These are phyloP conservation scores for Fraxinus excelsior DNA, from an alignment of 257 asterid species.

Conservation along the genomic window DNA sequence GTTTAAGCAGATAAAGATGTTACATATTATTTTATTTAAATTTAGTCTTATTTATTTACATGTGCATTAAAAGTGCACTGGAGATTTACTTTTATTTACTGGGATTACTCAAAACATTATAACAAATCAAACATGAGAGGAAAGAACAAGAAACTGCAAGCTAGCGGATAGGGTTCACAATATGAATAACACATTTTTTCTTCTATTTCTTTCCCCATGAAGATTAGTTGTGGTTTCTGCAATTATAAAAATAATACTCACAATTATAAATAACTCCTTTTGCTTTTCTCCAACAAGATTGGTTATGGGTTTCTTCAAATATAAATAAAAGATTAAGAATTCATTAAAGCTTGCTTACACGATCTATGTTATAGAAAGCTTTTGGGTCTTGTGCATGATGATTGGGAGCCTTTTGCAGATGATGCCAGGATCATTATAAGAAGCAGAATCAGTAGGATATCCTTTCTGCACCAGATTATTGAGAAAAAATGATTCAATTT, in stretches of 20 bases:
- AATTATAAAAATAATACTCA: conserved; percentile 18
- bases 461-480: conserved; percentile 73
- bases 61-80: conserved; percentile 11
- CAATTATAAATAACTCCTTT: conserved; percentile 18
- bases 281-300: conserved; percentile 27
- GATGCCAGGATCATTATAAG: conserved; percentile 85
- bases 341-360: conserved; percentile 52
- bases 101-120: background rate
- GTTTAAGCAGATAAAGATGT: background rate
- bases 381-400: conserved; percentile 70
- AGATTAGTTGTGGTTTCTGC: conserved; percentile 22
- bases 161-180: conserved; percentile 15
- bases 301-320: conserved; percentile 26
- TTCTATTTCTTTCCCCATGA: conserved; percentile 10
- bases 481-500: background rate
- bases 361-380: conserved; percentile 55
- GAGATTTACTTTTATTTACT: conserved; percentile 20
- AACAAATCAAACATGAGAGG: conserved; percentile 9
- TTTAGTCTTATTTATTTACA: background rate
- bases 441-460: conserved; percentile 78
- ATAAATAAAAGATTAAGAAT: conserved; percentile 24
- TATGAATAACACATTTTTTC: background rate
- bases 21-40: background rate
- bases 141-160: background rate
- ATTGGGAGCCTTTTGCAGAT: conserved; percentile 82